These are phyloP conservation scores for Cucurbita maxima DNA, from an alignment of 306 rosid genomes.

Conservation along the genomic window DNA sequence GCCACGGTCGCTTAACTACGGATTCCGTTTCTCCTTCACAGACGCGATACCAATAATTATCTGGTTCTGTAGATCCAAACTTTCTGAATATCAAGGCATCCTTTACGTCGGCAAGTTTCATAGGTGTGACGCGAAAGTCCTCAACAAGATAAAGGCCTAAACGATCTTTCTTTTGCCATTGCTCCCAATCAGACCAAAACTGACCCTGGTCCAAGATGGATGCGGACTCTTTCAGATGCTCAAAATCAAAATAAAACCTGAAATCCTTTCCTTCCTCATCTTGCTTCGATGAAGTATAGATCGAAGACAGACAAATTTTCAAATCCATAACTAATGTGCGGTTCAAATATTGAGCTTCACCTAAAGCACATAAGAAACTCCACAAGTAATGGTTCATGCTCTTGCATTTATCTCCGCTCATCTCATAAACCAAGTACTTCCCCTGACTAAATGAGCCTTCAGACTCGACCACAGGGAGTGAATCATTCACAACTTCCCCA, in stretches of 20 bases:
- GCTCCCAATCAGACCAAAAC: constrained; percentile 83
- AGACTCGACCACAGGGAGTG: constrained; percentile 74
- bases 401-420: constrained; percentile 91
- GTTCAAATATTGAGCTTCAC: constrained; percentile 95
- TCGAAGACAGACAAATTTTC: constrained; percentile 76
- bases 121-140: constrained; percentile 68
- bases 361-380: constrained; percentile 98
- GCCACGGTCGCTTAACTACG: constrained; percentile 79
- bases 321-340: constrained; percentile 93
- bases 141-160: constrained; percentile 66
- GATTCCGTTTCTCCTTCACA: constrained; percentile 98
- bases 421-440: constrained; percentile 61
- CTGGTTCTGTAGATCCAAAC: constrained; percentile 83
- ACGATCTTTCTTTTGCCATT: constrained; percentile 67
- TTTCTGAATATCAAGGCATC: constrained; percentile 81
- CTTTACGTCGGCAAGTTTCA: constrained; percentile 55
- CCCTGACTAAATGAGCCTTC: constrained; percentile 60
- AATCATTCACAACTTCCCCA: constrained; percentile 76
- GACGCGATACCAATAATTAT: constrained; percentile 91
- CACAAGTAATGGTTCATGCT: constrained; percentile 93
- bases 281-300: constrained; percentile 54
- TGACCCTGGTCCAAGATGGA: constrained; percentile 78
- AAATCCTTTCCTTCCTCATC: constrained; percentile 97
- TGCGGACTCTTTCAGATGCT: constrained; percentile 80
- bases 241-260: constrained; percentile 91